A percentile compares a stretch with the other conserved stretches of the same genome.
Conservation (phyloP, 1,284 basidiomycete species). For the Megacollybia platyphylla region DNA sequence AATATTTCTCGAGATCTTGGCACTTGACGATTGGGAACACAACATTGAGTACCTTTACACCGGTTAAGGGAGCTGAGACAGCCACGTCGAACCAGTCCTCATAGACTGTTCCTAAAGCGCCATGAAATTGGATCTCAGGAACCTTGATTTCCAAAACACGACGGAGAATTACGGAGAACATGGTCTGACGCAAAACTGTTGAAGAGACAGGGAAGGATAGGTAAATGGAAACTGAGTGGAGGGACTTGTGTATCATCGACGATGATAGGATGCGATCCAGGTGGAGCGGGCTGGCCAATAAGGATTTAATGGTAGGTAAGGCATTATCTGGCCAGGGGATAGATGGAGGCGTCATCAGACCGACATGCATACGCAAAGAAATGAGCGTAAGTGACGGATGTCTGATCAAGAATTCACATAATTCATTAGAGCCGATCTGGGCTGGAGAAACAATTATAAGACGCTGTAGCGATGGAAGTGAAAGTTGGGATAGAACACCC, state of each 20-base stretch:
- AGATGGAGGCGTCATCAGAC: no score
- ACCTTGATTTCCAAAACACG: neutral
- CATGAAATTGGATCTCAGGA: neutral
- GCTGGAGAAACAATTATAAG: no score
- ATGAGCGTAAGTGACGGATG: no score
- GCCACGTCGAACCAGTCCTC: neutral
- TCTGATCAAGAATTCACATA: no score
- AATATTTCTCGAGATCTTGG: neutral
- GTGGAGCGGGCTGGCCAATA: neutral
- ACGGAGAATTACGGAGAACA: neutral
- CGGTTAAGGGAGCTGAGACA: neutral
- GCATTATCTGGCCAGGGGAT: no score
- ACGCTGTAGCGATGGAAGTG: no score
- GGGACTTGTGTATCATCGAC: neutral
- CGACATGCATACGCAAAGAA: no score
- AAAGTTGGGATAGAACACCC: no score
- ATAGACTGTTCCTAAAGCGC: neutral
- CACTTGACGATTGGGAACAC: neutral
- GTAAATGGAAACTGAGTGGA: neutral
- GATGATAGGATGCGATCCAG: neutral
- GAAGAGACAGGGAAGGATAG: neutral
- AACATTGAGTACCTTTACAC: neutral
- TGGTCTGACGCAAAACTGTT: neutral
- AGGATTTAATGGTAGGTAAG: neutral
- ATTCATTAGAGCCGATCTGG: no score